Percentiles rank a stretch among this genome's conserved stretches.
Evolutionary conservation across 495 filamentous ascomycete species (phyloP).

Genomic region (Niebla homalea): DNA sequence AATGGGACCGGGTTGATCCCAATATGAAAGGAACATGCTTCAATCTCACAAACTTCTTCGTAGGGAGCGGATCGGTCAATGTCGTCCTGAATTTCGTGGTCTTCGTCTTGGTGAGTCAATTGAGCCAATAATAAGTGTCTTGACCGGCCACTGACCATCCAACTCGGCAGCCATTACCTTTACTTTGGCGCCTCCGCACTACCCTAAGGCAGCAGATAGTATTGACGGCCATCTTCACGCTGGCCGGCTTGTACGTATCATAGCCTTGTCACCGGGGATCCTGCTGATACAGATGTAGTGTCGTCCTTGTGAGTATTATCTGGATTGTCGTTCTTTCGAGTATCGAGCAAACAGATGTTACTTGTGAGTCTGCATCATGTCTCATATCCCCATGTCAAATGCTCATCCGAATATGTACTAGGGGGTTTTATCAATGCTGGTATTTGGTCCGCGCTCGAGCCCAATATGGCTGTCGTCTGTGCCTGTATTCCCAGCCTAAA

Average conservation of each 20-base stretch:
- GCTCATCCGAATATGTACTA: conserved; percentile 2
- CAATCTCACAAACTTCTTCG: conserved; percentile 1
- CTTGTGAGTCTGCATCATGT: background rate
- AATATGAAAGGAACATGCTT: conserved; percentile 1
- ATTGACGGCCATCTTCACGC: conserved; percentile 7
- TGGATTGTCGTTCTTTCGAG: conserved; percentile 9
- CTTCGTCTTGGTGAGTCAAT: conserved; percentile 1
- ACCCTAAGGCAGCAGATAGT: conserved; percentile 1
- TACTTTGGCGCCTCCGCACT: conserved; percentile 7
- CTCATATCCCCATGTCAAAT: background rate
- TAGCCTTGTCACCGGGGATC: too few relatives aligned
- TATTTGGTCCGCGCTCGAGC: conserved; percentile 44
- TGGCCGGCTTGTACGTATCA: conserved; percentile 7
- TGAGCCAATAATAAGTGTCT: too few relatives aligned
- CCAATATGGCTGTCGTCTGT: conserved; percentile 44
- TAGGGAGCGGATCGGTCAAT: conserved; percentile 5
- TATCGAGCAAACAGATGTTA: background rate
- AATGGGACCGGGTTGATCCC: background rate
- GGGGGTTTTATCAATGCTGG: conserved; percentile 45
- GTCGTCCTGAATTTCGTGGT: conserved; percentile 10
- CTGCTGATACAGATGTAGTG: conserved; percentile 1
- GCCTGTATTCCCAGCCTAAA: conserved; percentile 41
- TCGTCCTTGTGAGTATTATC: conserved; percentile 8
- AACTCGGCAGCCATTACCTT: conserved; percentile 3
- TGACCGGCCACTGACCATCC: background rate